Conservation (phyloP, 2,329 filamentous ascomycete species). For the Chrysoporthe puriensis region DNA sequence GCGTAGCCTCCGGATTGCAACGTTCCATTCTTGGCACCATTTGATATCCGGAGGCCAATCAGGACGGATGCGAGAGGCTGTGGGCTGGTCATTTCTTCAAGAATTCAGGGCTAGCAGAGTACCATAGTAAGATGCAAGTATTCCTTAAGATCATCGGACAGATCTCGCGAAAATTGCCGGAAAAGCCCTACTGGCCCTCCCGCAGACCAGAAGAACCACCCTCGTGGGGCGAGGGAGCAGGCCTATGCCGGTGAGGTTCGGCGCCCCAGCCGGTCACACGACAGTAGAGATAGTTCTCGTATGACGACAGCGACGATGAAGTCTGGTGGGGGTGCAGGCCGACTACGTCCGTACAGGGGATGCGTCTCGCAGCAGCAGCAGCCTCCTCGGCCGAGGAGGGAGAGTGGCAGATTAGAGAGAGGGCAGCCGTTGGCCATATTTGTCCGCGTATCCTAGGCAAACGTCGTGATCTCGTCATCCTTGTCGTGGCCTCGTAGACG, state of each 20-base stretch:
- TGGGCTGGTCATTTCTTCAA: conserved; percentile 15
- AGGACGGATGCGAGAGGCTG: conserved; percentile 2
- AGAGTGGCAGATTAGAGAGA: conserved; percentile 4
- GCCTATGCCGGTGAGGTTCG: background rate
- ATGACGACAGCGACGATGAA: background rate
- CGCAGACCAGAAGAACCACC: background rate
- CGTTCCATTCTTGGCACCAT: conserved; percentile 26
- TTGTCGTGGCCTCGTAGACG: background rate
- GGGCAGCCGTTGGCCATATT: background rate
- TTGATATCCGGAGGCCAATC: conserved; percentile 23
- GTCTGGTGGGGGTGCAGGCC: background rate
- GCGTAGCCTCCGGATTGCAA: conserved; percentile 27
- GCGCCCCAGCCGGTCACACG: background rate
- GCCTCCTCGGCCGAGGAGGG: conserved; percentile 16
- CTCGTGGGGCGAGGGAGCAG: background rate
- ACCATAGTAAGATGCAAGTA: conserved; percentile 11
- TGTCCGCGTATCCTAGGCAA: background rate
- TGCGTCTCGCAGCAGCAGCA: background rate
- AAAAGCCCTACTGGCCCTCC: conserved; percentile 32
- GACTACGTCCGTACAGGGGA: background rate
- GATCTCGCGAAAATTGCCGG: conserved; percentile 1
- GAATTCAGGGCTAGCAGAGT: conserved; percentile 11
- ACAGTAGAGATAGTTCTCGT: too few relatives aligned
- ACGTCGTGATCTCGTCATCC: background rate
- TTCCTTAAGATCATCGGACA: conserved; percentile 11